Percentiles rank a stretch among this genome's conserved stretches.
Evolutionary conservation across 75 land plant genomes (phyloP).

Genomic region (Sequoiadendron giganteum): DNA sequence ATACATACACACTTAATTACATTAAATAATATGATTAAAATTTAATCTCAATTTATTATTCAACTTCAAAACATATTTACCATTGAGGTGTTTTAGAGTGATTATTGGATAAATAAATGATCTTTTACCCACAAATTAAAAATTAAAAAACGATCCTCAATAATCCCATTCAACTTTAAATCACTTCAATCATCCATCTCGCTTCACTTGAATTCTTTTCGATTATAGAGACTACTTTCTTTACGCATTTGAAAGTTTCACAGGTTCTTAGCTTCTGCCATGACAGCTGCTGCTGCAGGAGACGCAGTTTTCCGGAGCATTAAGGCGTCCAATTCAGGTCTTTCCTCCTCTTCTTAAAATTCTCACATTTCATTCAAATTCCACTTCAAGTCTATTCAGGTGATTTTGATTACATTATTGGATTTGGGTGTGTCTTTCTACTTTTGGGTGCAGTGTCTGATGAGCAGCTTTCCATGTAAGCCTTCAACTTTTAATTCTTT

Average conservation of each 20-base stretch:
- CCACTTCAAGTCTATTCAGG: not conserved
- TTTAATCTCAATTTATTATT: too few relatives aligned
- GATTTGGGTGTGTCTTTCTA: not conserved
- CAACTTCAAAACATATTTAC: too few relatives aligned
- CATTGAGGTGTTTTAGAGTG: too few relatives aligned
- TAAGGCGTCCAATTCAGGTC: conserved; percentile 3
- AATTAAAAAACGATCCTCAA: too few relatives aligned
- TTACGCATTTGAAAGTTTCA: too few relatives aligned
- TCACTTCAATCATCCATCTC: too few relatives aligned
- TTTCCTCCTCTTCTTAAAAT: not conserved
- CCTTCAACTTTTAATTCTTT: not conserved
- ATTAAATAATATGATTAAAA: too few relatives aligned
- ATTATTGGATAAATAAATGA: too few relatives aligned
- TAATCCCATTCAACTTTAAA: too few relatives aligned
- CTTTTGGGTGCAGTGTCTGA: not conserved
- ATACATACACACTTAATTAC: too few relatives aligned
- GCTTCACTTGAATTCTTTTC: not conserved
- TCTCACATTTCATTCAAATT: not conserved
- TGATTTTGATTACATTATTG: not conserved
- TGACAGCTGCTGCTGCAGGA: conserved; percentile 6
- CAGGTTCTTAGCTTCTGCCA: not conserved
- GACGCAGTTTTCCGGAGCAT: conserved; percentile 4
- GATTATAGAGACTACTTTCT: not conserved
- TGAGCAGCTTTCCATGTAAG: conserved; percentile 12
- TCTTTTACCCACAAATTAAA: too few relatives aligned